Conservation (phyloP, 2,329 filamentous ascomycete genomes). For the Penicillium sclerotiorum region DNA sequence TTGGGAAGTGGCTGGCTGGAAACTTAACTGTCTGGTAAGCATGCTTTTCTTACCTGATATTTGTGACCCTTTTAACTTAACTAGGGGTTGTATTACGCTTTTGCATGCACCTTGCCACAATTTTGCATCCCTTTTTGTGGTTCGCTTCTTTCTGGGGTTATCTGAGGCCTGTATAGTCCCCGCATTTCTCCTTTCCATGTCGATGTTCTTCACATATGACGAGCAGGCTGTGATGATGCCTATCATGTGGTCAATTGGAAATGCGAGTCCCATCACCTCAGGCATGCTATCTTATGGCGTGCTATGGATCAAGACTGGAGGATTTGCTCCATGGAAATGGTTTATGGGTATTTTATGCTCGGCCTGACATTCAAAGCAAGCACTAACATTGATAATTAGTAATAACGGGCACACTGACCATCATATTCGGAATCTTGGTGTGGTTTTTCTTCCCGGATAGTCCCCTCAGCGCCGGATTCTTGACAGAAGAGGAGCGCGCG, state of each 20-base stretch:
- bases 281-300: slow-evolving; percentile 48
- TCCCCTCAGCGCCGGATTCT: slow-evolving; percentile 34
- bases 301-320: slow-evolving; percentile 41
- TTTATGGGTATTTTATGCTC: no score
- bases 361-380: no score
- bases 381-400: no score
- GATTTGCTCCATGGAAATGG: slow-evolving; percentile 45
- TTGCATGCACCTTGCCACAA: slow-evolving; percentile 49
- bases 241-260: slow-evolving; percentile 46
- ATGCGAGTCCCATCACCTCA: slow-evolving; percentile 43
- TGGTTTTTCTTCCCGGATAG: slow-evolving; percentile 39
- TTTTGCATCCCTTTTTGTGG: slow-evolving; percentile 52
- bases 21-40: slow-evolving; percentile 32
- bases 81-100: slow-evolving; percentile 35
- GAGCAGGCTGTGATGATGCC: slow-evolving; percentile 38
- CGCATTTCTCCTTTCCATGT: slow-evolving; percentile 47
- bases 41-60: no score
- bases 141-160: slow-evolving; percentile 56
- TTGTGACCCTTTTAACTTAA: no score
- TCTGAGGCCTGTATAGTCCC: slow-evolving; percentile 58
- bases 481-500: slow-evolving; percentile 36
- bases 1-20: slow-evolving; percentile 42
- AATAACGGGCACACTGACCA: slow-evolving; percentile 16
- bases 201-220: slow-evolving; percentile 42
- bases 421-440: slow-evolving; percentile 30